Base-by-base conservation (phyloP, 805 yeast species). In the Saccharomycopsis vini region DNA sequence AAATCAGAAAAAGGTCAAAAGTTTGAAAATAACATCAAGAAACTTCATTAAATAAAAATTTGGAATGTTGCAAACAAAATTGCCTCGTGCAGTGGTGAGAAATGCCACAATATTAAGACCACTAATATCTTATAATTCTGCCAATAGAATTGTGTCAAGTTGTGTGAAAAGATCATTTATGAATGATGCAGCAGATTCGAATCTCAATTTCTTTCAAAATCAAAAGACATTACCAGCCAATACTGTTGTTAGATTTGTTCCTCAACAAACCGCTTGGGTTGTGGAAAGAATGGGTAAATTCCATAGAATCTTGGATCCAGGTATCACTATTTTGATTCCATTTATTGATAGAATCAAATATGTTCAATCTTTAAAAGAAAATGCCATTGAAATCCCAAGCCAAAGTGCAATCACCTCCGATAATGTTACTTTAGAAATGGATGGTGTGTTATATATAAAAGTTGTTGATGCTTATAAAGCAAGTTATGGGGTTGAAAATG, bases 251-350 rank as follows among this genome's bases (percentile, higher is more conserved):
- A 68, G 84, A 53, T 85, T 85, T 59, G 95, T 85, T 13, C 95
- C 95, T 2, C 95, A 86, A 59, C 94, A 85, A 61, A 80, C 85
- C 18, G 95, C 95, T 2, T 85, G 92, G 88, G 76, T 85, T 16
- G 95, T 85, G 16, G 95, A 85, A 61, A 68, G 95, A 50, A 85
- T 85, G 95, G 95, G 95, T 26, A 81, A 81, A 58, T 85, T 83
- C 66, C 72, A 78, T 58, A 62, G 76, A 41, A 72, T 77, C 19
- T 68, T 86, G 47, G 71, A 76, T 32, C 95, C 95, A 0, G 95
- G 95, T 12, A 64, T 84, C 30, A 87, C 92, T 1, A 59, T 85
- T 23, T 62, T 85, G 52, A 47, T 82, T 7, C 95, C 95, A 3
- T 60, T 85, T 44, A 50, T 86, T 26, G 95, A 85, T 61, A 75